These are phyloP conservation scores for Boechera divaricarpa DNA, from an alignment of 345 rosid genomes.

Conservation along the genomic window DNA sequence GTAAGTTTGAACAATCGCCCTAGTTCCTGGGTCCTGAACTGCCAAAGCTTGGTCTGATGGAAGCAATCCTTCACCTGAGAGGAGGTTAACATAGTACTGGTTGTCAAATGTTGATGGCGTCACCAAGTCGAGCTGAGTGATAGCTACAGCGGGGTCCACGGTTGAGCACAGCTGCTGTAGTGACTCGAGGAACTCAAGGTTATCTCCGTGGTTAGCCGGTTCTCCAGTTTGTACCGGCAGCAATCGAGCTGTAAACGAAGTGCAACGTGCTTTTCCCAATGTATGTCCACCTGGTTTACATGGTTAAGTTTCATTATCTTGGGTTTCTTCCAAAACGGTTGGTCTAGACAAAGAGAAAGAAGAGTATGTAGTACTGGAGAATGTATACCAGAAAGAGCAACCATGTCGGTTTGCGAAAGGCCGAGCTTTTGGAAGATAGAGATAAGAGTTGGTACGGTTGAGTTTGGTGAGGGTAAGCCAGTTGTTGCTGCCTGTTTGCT, in stretches of 20 bases:
- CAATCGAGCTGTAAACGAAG: constrained; percentile 65
- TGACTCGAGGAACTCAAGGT: constrained; percentile 63
- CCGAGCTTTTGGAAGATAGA: constrained; percentile 76
- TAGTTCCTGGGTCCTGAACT: constrained; percentile 54
- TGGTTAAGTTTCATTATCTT: background rate
- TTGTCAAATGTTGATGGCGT: constrained; percentile 84
- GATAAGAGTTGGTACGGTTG: constrained; percentile 58
- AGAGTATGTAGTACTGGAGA: constrained; percentile 9
- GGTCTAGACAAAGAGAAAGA: constrained; percentile 7
- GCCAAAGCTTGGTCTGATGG: constrained; percentile 76
- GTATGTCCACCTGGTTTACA: constrained; percentile 71
- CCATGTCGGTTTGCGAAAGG: constrained; percentile 68
- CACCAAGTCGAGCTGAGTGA: constrained; percentile 70
- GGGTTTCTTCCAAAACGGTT: constrained; percentile 5
- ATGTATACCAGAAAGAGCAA: constrained; percentile 69
- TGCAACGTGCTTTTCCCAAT: constrained; percentile 79
- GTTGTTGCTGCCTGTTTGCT: constrained; percentile 68
- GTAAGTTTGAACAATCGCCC: constrained; percentile 58
- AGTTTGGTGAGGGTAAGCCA: constrained; percentile 76
- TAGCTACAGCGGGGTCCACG: constrained; percentile 32
- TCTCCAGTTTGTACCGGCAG: constrained; percentile 43
- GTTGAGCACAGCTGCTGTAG: constrained; percentile 68
- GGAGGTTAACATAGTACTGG: constrained; percentile 76
- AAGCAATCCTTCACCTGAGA: constrained; percentile 80
- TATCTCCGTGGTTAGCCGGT: constrained; percentile 49